Conservation (phyloP, 176 grass and related monocot genomes). For the Thalia dealbata region DNA sequence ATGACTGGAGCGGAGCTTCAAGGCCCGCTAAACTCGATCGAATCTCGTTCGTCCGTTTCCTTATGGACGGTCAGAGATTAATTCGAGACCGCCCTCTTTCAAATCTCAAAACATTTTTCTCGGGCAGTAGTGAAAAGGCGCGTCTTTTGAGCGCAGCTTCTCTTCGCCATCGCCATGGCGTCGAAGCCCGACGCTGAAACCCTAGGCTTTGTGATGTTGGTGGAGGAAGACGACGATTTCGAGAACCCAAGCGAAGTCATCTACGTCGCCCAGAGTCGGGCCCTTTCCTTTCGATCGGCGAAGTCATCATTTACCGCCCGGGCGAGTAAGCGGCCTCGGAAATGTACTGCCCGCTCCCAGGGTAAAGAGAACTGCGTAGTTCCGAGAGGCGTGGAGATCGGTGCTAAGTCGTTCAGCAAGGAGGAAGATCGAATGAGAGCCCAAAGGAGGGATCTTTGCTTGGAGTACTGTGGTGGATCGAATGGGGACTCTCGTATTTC, state of each 20-base stretch:
- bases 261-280: conserved; percentile 13
- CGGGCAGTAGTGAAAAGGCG: not conserved
- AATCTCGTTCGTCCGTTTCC: not conserved
- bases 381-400: not conserved
- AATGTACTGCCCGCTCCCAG: conserved; percentile 3
- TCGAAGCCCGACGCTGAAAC: not conserved
- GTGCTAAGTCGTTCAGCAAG: not conserved
- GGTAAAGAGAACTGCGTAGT: conserved; percentile 46
- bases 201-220: conserved; percentile 8
- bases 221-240: conserved; percentile 55
- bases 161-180: conserved; percentile 20
- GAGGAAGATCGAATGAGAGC: not conserved
- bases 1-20: too few species aligned
- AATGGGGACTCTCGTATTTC: not conserved
- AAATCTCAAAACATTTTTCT: conserved; percentile 3
- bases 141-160: conserved; percentile 15
- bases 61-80: not conserved
- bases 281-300: conserved; percentile 25
- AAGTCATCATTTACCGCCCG: conserved; percentile 28
- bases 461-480: conserved; percentile 2
- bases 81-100: not conserved
- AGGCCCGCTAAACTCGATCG: not conserved
- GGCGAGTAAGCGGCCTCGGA: conserved; percentile 33
- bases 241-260: conserved; percentile 28
- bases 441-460: not conserved